These are phyloP conservation scores for Moricandia moricandioides DNA, from an alignment of 345 rosid genomes.

Conservation along the genomic window DNA sequence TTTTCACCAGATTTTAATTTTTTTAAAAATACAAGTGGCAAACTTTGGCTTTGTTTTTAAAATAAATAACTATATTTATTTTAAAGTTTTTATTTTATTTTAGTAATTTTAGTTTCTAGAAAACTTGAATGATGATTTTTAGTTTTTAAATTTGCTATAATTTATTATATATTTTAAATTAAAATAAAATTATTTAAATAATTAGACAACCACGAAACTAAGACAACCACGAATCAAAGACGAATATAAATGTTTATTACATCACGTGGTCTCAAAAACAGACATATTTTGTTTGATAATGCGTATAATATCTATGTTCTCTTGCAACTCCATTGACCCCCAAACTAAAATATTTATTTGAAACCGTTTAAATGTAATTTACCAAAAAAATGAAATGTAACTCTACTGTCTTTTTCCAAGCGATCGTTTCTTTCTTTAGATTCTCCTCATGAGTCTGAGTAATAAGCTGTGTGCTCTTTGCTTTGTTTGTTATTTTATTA, in stretches of 20 bases:
- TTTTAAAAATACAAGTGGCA: too few relatives aligned
- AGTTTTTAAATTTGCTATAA: too few relatives aligned
- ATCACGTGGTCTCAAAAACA: conserved; percentile 34
- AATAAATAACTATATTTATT: too few relatives aligned
- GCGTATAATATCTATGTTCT: conserved; percentile 21
- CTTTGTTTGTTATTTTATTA: background rate
- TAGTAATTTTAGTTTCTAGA: too few relatives aligned
- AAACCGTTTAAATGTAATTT: background rate
- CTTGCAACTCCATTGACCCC: conserved; percentile 32
- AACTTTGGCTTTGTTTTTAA: too few relatives aligned
- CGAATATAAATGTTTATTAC: background rate
- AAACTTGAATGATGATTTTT: too few relatives aligned
- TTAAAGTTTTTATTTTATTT: too few relatives aligned
- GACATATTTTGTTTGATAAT: conserved; percentile 27
- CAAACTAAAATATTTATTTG: background rate
- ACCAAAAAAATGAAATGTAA: background rate
- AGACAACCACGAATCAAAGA: conserved; percentile 20
- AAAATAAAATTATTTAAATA: too few relatives aligned
- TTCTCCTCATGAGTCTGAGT: conserved; percentile 29
- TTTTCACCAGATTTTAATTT: too few relatives aligned
- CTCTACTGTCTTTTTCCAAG: conserved; percentile 23
- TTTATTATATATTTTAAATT: too few relatives aligned
- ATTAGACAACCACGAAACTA: conserved; percentile 28
- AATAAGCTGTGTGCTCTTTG: conserved; percentile 2
- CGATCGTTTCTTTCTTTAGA: conserved; percentile 33